Conservation (phyloP, 352 stramenopile genomes). For the Poterioochromonas sp. region DNA sequence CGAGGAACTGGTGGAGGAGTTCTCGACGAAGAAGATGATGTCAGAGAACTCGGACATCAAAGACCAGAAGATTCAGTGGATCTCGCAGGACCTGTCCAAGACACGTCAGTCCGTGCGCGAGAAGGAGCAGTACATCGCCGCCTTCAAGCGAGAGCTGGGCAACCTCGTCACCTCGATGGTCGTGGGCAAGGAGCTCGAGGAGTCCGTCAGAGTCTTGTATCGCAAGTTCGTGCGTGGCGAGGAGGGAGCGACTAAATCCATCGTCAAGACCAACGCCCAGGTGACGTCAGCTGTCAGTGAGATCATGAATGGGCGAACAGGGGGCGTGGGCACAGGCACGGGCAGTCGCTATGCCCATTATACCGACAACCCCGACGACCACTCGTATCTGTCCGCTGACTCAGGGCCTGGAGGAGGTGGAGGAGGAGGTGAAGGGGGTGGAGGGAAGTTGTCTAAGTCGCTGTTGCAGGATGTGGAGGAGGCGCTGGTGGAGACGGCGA, state of each 20-base stretch:
- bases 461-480: constrained; percentile 1
- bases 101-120: constrained; percentile 37
- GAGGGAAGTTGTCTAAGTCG: background rate
- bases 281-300: background rate
- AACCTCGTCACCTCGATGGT: constrained; percentile 28
- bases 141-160: constrained; percentile 43
- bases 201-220: constrained; percentile 39
- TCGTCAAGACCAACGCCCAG: background rate
- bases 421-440: background rate
- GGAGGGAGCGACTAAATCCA: background rate
- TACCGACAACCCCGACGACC: background rate
- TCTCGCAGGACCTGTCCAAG: constrained; percentile 40
- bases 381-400: background rate
- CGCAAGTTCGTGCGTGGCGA: constrained; percentile 38
- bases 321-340: no score
- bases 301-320: background rate
- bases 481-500: constrained; percentile 16
- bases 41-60: constrained; percentile 35
- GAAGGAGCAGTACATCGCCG: constrained; percentile 41
- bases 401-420: background rate
- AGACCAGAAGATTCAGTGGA: constrained; percentile 42
- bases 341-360: no score
- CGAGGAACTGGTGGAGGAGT: constrained; percentile 50
- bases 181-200: constrained; percentile 43
- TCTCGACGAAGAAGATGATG: constrained; percentile 28